A percentile compares a stretch with the other conserved stretches of the same genome.
phyloP scores from a whole-genome alignment of 805 yeast species.

The Metahyphopichia silvanorum region DNA sequence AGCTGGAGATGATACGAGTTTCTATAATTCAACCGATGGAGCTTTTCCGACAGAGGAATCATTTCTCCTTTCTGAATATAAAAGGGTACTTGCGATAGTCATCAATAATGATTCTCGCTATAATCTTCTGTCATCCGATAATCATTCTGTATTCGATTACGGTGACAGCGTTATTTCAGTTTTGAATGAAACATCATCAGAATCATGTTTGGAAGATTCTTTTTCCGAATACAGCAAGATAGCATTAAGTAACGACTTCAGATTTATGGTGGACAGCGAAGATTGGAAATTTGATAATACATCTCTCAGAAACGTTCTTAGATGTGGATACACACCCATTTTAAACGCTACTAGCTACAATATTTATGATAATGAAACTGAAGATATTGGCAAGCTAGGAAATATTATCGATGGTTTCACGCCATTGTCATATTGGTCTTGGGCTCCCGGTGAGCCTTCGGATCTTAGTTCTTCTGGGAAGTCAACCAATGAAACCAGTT shows the following conservation, averaged over 20 bases:
- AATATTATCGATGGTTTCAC: slow-evolving; percentile 21
- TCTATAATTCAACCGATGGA: slow-evolving; percentile 18
- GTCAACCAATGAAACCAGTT: slow-evolving; percentile 2
- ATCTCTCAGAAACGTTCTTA: slow-evolving; percentile 35
- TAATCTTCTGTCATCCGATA: slow-evolving; percentile 19
- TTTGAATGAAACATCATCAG: background rate
- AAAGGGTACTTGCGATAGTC: slow-evolving; percentile 25
- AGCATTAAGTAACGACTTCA: slow-evolving; percentile 19
- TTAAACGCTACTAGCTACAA: slow-evolving; percentile 36
- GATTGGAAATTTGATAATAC: slow-evolving; percentile 33
- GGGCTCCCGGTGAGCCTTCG: slow-evolving; percentile 61
- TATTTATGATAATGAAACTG: background rate
- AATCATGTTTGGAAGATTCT: background rate
- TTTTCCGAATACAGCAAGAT: slow-evolving; percentile 8
- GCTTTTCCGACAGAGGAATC: slow-evolving; percentile 24
- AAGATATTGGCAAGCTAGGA: slow-evolving; percentile 21
- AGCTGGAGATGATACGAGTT: slow-evolving; percentile 3
- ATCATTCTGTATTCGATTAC: slow-evolving; percentile 11
- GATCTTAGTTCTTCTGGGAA: slow-evolving; percentile 11
- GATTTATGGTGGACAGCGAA: slow-evolving; percentile 32
- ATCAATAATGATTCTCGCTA: slow-evolving; percentile 19
- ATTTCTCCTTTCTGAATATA: slow-evolving; percentile 23
- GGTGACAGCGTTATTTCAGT: background rate
- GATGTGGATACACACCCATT: slow-evolving; percentile 68
- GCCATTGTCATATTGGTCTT: slow-evolving; percentile 61